Conservation (phyloP, 306 rosid species). For the Purshia tridentata region DNA sequence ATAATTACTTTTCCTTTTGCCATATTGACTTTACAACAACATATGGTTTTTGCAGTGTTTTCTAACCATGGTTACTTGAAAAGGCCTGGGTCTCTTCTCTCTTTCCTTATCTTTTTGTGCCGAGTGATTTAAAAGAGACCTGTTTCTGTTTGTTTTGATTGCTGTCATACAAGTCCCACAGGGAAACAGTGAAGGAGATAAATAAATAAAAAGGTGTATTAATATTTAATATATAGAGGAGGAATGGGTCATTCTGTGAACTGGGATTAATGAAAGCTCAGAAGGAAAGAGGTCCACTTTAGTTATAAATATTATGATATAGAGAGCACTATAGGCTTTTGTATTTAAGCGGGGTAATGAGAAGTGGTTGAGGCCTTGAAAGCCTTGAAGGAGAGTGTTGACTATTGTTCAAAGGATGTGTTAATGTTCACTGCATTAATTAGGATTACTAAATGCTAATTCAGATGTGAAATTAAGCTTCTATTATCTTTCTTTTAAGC, state of each 20-base stretch:
- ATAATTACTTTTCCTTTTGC: not conserved
- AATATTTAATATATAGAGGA: slow-evolving; percentile 15
- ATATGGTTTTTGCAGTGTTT: too few relatives aligned
- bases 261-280: not conserved
- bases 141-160: too few relatives aligned
- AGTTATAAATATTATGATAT: too few relatives aligned
- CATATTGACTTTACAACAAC: too few relatives aligned
- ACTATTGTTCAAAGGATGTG: too few relatives aligned
- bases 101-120: not conserved
- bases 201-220: not conserved
- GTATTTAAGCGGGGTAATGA: not conserved
- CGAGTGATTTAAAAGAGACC: slow-evolving; percentile 5
- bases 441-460: not conserved
- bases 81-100: not conserved
- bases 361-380: not conserved
- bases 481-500: not conserved
- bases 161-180: not conserved
- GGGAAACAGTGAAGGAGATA: slow-evolving; percentile 18
- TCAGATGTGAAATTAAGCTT: not conserved
- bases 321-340: too few relatives aligned
- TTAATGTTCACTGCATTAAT: not conserved
- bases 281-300: not conserved
- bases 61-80: not conserved
- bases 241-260: slow-evolving; percentile 27
- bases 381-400: too few relatives aligned